These are phyloP conservation scores for Pseudognaphalium luteoalbum DNA, from an alignment of 129 eudicot species.

Conservation along the genomic window DNA sequence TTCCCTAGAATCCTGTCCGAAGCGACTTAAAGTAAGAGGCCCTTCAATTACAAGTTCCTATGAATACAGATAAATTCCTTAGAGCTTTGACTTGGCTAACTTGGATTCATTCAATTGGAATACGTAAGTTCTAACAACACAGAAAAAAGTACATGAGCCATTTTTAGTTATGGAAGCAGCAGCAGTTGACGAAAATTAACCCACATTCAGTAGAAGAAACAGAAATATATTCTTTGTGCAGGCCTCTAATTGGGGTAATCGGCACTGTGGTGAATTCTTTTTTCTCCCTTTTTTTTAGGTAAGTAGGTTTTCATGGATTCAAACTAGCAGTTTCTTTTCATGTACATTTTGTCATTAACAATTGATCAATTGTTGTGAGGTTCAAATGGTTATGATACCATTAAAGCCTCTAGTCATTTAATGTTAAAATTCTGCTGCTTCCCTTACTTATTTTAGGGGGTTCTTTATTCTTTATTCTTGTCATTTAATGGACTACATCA, in stretches of 20 bases:
- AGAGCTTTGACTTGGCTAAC: slow-evolving; percentile 64
- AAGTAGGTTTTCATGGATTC: slow-evolving; percentile 29
- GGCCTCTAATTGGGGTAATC: slow-evolving; percentile 55
- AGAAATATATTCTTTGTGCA: slow-evolving; percentile 69
- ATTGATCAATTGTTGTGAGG: slow-evolving; percentile 52
- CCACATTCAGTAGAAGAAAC: slow-evolving; percentile 42
- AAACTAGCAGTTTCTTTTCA: slow-evolving; percentile 27
- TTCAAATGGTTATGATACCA: slow-evolving; percentile 30
- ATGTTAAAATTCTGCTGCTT: slow-evolving; percentile 50
- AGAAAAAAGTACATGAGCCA: slow-evolving; percentile 34
- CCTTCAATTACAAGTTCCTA: slow-evolving; percentile 52
- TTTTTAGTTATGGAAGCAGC: slow-evolving; percentile 37
- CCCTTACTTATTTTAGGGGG: slow-evolving; percentile 37
- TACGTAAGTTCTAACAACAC: slow-evolving; percentile 56
- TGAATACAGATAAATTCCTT: slow-evolving; percentile 35
- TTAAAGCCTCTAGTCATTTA: slow-evolving; percentile 17
- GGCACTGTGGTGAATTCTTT: slow-evolving; percentile 51
- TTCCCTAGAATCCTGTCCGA: slow-evolving; percentile 44
- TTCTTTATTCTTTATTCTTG: slow-evolving; percentile 53
- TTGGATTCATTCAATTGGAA: slow-evolving; percentile 33
- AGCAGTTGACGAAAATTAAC: slow-evolving; percentile 45
- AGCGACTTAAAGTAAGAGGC: slow-evolving; percentile 81
- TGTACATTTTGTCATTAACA: slow-evolving; percentile 52
- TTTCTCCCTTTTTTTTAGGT: slow-evolving; percentile 28
- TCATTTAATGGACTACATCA: slow-evolving; percentile 38